Conservation (phyloP, 108 stramenopile species). For the Cyclostephanos tholiformis region DNA sequence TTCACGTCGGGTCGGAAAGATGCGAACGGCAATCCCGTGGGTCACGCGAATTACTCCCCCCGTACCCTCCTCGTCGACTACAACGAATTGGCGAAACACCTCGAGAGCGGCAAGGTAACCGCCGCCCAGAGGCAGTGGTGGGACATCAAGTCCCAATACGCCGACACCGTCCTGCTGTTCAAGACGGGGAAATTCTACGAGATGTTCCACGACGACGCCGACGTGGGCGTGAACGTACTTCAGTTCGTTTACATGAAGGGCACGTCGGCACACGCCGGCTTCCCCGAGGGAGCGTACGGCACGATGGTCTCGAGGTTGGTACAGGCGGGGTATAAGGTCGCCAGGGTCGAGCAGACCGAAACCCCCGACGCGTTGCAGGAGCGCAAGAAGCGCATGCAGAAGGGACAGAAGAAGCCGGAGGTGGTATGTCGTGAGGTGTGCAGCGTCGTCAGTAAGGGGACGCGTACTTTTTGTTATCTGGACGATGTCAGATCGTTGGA, state of each 20-base stretch:
- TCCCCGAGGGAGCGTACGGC: conserved; percentile 95
- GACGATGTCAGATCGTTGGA: conserved; percentile 73
- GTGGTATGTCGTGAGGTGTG: conserved; percentile 97
- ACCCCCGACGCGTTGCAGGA: conserved; percentile 92
- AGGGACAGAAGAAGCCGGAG: conserved; percentile 68
- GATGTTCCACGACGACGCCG: conserved; percentile 95
- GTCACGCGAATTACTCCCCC: conserved; percentile 85
- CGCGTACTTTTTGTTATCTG: conserved; percentile 92
- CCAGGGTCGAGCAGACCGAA: conserved; percentile 99
- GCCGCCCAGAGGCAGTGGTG: conserved; percentile 97
- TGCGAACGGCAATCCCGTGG: conserved; percentile 49
- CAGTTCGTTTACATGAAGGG: conserved; percentile 98
- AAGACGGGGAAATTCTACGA: conserved; percentile 99
- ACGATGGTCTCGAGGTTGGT: conserved; percentile 86
- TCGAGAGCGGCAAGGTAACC: conserved; percentile 63
- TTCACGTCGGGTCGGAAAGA: conserved; percentile 79
- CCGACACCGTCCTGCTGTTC: conserved; percentile 96
- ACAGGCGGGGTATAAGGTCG: conserved; percentile 94
- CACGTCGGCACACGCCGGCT: conserved; percentile 92
- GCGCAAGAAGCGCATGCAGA: conserved; percentile 70
- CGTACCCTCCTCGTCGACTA: conserved; percentile 80
- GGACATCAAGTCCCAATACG: conserved; percentile 94
- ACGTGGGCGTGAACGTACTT: conserved; percentile 89
- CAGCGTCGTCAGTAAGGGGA: conserved; percentile 85
- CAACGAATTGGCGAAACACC: conserved; percentile 50